phyloP scores from a whole-genome alignment of 371 early-diverging fungal species.

The Mortierella polycephala region DNA sequence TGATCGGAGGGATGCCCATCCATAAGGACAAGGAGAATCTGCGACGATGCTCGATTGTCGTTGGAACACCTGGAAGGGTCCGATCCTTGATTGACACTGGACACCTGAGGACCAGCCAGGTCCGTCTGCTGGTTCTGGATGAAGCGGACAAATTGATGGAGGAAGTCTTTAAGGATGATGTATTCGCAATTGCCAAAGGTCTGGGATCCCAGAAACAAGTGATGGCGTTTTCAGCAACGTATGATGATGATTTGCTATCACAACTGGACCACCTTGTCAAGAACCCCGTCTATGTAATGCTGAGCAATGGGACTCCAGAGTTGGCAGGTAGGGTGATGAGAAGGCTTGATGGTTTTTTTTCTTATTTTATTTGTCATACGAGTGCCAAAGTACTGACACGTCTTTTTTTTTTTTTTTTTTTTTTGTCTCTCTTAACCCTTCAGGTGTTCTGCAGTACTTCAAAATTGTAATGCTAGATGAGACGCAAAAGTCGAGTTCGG shows the following conservation, averaged over 20 bases:
- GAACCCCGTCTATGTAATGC: slow-evolving; percentile 63
- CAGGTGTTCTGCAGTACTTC: slow-evolving; percentile 70
- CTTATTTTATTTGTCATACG: not conserved
- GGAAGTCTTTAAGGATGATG: slow-evolving; percentile 55
- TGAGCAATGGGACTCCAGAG: slow-evolving; percentile 68
- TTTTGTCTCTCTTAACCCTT: not conserved
- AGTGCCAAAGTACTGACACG: not conserved
- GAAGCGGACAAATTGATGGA: slow-evolving; percentile 95
- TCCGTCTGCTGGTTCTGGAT: slow-evolving; percentile 91
- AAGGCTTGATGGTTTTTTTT: not conserved
- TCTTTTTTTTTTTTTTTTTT: not conserved
- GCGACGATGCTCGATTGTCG: slow-evolving; percentile 78
- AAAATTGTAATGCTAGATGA: slow-evolving; percentile 39
- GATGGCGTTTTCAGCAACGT: slow-evolving; percentile 73
- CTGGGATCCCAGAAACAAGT: slow-evolving; percentile 60
- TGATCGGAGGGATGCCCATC: slow-evolving; percentile 89
- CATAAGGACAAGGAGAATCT: slow-evolving; percentile 75
- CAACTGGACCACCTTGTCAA: slow-evolving; percentile 57
- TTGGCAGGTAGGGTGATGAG: slow-evolving; percentile 58
- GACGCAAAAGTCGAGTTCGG: slow-evolving; percentile 23
- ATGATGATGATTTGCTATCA: slow-evolving; percentile 61
- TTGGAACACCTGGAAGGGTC: slow-evolving; percentile 94
- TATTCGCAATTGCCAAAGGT: slow-evolving; percentile 27
- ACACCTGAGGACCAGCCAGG: slow-evolving; percentile 66
- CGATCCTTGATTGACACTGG: slow-evolving; percentile 80